Evolutionary conservation across 176 grass and related monocot genomes (phyloP).

Genomic region (Tillandsia leiboldiana): DNA sequence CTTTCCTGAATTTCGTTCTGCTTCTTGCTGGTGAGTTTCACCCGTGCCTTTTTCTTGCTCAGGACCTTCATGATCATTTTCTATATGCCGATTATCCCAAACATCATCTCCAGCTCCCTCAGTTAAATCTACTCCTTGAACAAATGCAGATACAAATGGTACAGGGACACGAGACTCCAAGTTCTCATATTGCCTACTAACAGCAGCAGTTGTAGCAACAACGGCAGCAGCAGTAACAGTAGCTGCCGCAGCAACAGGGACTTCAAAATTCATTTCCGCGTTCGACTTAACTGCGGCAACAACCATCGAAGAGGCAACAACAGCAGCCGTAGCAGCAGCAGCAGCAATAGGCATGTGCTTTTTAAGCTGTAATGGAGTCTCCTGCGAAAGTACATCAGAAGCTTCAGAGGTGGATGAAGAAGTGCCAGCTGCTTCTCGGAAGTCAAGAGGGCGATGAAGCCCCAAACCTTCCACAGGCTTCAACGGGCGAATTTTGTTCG

Average conservation of each 20-base stretch:
- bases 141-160: background rate
- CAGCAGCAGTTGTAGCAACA: constrained; percentile 81
- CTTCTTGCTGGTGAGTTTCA: constrained; percentile 42
- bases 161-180: constrained; percentile 4
- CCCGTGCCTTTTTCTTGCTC: constrained; percentile 32
- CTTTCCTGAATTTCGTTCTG: constrained; percentile 65
- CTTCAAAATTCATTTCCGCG: constrained; percentile 61
- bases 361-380: constrained; percentile 12
- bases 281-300: constrained; percentile 80
- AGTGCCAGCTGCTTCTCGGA: background rate
- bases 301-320: constrained; percentile 95
- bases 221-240: constrained; percentile 90
- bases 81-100: constrained; percentile 36
- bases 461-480: constrained; percentile 52
- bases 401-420: constrained; percentile 6
- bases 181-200: constrained; percentile 31
- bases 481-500: constrained; percentile 38
- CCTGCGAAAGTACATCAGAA: constrained; percentile 6
- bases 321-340: constrained; percentile 94
- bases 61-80: constrained; percentile 31
- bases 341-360: constrained; percentile 78
- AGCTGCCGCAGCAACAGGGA: constrained; percentile 78
- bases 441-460: constrained; percentile 16
- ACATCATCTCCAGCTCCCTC: constrained; percentile 12
- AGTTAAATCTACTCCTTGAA: background rate